phyloP scores from a whole-genome alignment of 208 protist genomes.

The Porcisia hertigi region DNA sequence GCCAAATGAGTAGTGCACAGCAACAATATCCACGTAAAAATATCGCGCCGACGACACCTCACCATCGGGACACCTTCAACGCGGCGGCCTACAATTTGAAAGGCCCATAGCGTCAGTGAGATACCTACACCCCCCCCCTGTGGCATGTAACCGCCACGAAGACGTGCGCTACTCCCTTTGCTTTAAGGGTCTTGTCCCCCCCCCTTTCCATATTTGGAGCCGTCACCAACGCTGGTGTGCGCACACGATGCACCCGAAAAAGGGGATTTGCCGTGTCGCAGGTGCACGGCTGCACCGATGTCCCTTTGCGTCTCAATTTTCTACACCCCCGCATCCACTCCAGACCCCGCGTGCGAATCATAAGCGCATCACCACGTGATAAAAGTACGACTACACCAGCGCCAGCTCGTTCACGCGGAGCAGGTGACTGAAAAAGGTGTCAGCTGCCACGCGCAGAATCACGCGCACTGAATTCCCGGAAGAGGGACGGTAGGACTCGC shows the following conservation, averaged over 20 bases:
- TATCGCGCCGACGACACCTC: not conserved
- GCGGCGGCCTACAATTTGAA: not conserved
- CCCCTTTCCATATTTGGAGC: too few species aligned
- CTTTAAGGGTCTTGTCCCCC: not conserved
- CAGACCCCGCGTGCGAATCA: not conserved
- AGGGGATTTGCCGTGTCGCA: too few species aligned
- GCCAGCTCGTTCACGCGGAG: slow-evolving; percentile 23
- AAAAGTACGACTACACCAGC: slow-evolving; percentile 2
- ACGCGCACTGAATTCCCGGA: slow-evolving; percentile 30
- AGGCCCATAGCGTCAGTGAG: not conserved
- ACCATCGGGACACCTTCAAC: not conserved
- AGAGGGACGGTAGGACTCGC: slow-evolving; percentile 33
- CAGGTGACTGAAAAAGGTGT: slow-evolving; percentile 48
- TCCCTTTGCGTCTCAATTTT: not conserved
- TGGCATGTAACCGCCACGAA: not conserved
- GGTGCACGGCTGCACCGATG: too few species aligned
- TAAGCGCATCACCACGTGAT: not conserved
- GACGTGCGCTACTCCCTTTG: not conserved
- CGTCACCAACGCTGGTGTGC: too few species aligned
- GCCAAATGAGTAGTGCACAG: too few species aligned
- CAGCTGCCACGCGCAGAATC: slow-evolving; percentile 28
- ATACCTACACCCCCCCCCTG: not conserved
- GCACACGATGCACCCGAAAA: too few species aligned
- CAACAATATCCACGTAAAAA: not conserved
- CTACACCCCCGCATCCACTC: not conserved